Evolutionary conservation across 2,329 filamentous ascomycete species (phyloP).

Genomic region (Diplodia seriata): DNA sequence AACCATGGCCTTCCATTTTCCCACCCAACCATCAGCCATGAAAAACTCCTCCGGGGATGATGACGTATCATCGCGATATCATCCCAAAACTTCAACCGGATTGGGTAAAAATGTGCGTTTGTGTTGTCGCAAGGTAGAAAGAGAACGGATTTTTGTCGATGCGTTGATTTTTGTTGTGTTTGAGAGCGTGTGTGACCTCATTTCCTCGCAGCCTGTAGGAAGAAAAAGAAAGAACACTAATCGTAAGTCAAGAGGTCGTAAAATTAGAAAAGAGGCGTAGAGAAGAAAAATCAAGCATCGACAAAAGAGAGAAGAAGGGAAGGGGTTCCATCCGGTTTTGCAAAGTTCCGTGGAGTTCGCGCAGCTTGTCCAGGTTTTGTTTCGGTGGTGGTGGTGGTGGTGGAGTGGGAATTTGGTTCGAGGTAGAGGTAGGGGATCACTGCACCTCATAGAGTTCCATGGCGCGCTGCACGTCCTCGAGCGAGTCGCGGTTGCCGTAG

Average conservation of each 20-base stretch:
- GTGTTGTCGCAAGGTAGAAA: not conserved
- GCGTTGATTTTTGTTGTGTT: not conserved
- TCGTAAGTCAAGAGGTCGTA: slow-evolving; percentile 16
- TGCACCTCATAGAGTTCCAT: slow-evolving; percentile 33
- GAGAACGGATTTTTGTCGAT: not conserved
- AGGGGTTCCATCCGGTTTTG: not conserved
- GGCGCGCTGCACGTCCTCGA: slow-evolving; percentile 32
- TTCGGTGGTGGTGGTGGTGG: not conserved
- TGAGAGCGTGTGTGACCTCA: not conserved
- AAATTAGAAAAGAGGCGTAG: not conserved
- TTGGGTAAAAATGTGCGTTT: not conserved
- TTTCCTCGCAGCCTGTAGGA: slow-evolving; percentile 18
- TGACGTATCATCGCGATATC: too few relatives aligned
- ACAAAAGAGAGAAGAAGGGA: not conserved
- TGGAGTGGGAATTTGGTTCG: not conserved
- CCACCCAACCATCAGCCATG: not conserved
- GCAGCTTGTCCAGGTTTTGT: not conserved
- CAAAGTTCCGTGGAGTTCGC: not conserved
- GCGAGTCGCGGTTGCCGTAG: slow-evolving; percentile 29
- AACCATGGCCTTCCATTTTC: not conserved
- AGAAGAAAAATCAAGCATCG: not conserved
- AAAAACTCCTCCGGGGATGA: not conserved
- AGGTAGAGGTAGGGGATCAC: slow-evolving; percentile 5
- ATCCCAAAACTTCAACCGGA: not conserved
- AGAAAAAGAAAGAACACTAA: slow-evolving; percentile 11